Evolutionary conservation across 345 rosid genomes (phyloP), one percentile per base, ranked within the genome.

Genomic region (Microcos paniculata): DNA sequence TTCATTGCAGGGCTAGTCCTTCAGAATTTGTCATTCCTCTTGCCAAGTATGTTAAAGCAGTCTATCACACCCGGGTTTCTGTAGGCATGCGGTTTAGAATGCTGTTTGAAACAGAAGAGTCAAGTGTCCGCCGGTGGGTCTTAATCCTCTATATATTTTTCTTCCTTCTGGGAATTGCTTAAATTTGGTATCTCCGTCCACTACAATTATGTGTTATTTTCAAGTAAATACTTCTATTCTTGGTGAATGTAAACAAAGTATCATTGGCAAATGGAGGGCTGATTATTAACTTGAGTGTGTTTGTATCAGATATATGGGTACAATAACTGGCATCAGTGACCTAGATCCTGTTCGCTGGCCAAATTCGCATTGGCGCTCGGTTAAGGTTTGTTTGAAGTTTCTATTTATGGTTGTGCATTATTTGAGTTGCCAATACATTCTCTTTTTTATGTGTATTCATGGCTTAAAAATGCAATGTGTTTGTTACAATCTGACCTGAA

Each of bases 351-450:
- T 70, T 75, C 88, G 94, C 70, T 90, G 94, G 94, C 86, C 89
- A 67, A 87, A 90, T 79, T 90, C 95, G 3, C 84, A 89, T 78
- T 90, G 95, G 95, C 92, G 95, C 71, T 87, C 88, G 49, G 85
- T 88, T 18, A 85, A 88, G 91, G 91, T 88, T 18, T 72, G 67
- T 57, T 42, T 59, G 66, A 72, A 43, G 40, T 16, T 45, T 45
- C 73, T 46, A 7, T 62, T 21, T 62, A 9, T 61, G 35, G 1
- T 13, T 59, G 16, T 59, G 40, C 28, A 4, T 61, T 18, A 4
- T 9, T 61, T 73, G 14, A 31, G 13, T 24, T 45, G 2, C 24
- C 58, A 30, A 21, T 30, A 28, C 10, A 31, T 33, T 14, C 18
- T 0, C 4, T 18, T 71, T 42, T 4, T 15, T 72, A 12, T 33